phyloP scores from a whole-genome alignment of 768 basidiomycete genomes.

The Xerocomellus chrysenteron region DNA sequence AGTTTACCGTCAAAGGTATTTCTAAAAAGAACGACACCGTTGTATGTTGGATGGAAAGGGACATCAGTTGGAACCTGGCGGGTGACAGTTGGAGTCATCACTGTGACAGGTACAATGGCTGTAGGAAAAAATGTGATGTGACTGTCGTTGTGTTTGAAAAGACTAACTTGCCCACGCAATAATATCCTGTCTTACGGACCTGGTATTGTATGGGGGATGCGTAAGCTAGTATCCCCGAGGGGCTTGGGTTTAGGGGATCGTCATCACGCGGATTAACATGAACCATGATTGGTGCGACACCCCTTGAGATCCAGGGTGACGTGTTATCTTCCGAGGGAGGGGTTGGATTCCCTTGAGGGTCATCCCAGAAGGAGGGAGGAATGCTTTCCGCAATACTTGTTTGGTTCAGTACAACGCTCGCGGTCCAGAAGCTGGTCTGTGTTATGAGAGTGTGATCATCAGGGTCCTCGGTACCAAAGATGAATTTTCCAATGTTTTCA shows the following conservation, averaged over 20 bases:
- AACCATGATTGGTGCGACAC: constrained; percentile 8
- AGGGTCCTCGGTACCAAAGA: constrained; percentile 56
- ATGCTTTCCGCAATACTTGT: constrained; percentile 15
- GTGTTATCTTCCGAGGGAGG: constrained; percentile 47
- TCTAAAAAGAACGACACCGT: constrained; percentile 77
- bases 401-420: constrained; percentile 63
- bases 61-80: constrained; percentile 48
- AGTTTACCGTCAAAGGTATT: constrained; percentile 89
- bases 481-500: constrained; percentile 84
- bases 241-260: constrained; percentile 46
- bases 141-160: background rate
- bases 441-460: constrained; percentile 60
- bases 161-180: constrained; percentile 83
- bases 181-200: constrained; percentile 88
- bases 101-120: constrained; percentile 89
- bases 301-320: constrained; percentile 48
- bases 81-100: constrained; percentile 42
- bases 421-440: constrained; percentile 86
- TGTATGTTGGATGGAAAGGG: constrained; percentile 72
- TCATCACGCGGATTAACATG: constrained; percentile 18
- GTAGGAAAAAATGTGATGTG: constrained; percentile 3
- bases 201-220: constrained; percentile 75
- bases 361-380: constrained; percentile 51
- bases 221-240: constrained; percentile 54
- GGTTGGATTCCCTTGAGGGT: constrained; percentile 58